Conservation (phyloP, 495 filamentous ascomycete genomes). For the Penicillium taxi region DNA sequence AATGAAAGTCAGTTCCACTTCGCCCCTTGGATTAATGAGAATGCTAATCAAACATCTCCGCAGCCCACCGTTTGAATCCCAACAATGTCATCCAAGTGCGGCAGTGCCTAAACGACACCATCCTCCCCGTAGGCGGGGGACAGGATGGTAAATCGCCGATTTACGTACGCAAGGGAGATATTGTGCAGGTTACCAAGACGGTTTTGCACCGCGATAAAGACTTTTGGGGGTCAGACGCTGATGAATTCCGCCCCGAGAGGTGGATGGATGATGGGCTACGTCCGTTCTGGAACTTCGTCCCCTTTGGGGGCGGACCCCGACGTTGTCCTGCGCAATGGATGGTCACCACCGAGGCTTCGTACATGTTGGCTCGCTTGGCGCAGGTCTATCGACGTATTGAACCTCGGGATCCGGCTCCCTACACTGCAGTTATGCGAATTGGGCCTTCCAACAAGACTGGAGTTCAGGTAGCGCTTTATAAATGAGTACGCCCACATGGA, state of each 20-base stretch:
- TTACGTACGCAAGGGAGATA: slow-evolving; percentile 30
- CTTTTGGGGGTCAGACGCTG: slow-evolving; percentile 44
- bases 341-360: background rate
- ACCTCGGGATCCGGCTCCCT: too few species aligned
- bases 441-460: too few species aligned
- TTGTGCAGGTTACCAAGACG: slow-evolving; percentile 36
- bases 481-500: too few species aligned
- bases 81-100: slow-evolving; percentile 42
- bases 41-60: slow-evolving; percentile 29
- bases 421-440: too few species aligned
- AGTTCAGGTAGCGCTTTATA: too few species aligned
- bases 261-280: slow-evolving; percentile 42
- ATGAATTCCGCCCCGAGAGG: slow-evolving; percentile 45
- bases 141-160: slow-evolving; percentile 31
- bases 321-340: background rate
- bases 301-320: slow-evolving; percentile 1
- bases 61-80: slow-evolving; percentile 48
- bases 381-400: background rate
- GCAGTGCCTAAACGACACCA: slow-evolving; percentile 37
- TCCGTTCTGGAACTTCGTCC: background rate
- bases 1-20: slow-evolving; percentile 36
- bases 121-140: slow-evolving; percentile 39
- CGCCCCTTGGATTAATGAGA: background rate
- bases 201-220: slow-evolving; percentile 48
- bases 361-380: background rate